Conservation (phyloP, 2,329 filamentous ascomycete genomes). For the Colletotrichum coccodes region DNA sequence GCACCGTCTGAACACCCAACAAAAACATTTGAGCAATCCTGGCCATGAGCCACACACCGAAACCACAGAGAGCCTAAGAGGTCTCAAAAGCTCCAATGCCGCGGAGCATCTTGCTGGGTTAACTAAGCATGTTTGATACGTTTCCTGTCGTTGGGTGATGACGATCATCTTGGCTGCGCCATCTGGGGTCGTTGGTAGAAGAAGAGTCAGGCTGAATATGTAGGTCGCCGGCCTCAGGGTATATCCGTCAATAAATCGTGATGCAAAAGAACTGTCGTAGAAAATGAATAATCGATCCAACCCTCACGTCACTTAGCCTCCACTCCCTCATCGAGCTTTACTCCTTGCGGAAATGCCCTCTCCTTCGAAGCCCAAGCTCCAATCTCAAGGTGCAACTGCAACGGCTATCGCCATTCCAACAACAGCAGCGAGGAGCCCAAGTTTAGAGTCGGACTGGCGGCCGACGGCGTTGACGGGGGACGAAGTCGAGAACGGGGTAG, state of each 20-base stretch:
- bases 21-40: fast-evolving
- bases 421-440: not conserved
- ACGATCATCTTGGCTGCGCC: not conserved
- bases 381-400: not conserved
- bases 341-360: not conserved
- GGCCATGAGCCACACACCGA: not conserved
- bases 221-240: constrained; percentile 32
- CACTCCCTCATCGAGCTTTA: not conserved
- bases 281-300: not conserved
- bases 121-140: too few relatives aligned
- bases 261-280: not conserved
- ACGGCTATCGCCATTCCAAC: not conserved
- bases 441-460: not conserved
- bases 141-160: not conserved
- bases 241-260: constrained; percentile 25
- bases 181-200: not conserved
- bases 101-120: too few relatives aligned
- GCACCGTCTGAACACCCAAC: not conserved
- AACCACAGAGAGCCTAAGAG: not conserved
- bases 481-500: constrained; percentile 10
- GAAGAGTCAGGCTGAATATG: constrained; percentile 30
- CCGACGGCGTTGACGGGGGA: constrained; percentile 18
- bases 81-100: too few relatives aligned
- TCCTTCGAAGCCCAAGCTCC: fast-evolving
- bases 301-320: too few relatives aligned